Conservation (phyloP, 2,329 filamentous ascomycete genomes). For the Fusarium sp. region DNA sequence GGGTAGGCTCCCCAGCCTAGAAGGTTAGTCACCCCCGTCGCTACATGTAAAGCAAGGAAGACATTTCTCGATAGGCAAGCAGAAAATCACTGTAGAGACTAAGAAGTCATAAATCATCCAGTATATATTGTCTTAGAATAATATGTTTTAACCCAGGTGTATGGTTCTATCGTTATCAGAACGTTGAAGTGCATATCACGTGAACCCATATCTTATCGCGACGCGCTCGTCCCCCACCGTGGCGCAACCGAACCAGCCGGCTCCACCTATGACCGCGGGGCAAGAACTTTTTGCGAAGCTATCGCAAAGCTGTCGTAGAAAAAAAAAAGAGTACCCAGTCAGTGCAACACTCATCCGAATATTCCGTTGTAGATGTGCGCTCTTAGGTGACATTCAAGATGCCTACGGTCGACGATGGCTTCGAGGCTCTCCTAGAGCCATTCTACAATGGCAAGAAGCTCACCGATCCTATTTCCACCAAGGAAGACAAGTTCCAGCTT, state of each 20-base stretch:
- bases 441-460: constrained; percentile 79
- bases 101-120: no score
- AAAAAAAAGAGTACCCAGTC: constrained; percentile 47
- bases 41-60: no score
- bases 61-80: no score
- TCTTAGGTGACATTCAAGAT: constrained; percentile 59
- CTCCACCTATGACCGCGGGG: constrained; percentile 51
- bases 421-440: constrained; percentile 76
- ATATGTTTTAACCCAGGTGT: no score
- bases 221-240: constrained; percentile 50
- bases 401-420: constrained; percentile 72
- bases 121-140: no score
- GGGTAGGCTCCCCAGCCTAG: no score
- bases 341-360: constrained; percentile 29
- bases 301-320: constrained; percentile 42
- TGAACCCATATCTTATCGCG: constrained; percentile 39
- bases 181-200: constrained; percentile 25
- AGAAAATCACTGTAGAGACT: no score
- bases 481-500: constrained; percentile 95
- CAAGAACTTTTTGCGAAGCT: constrained; percentile 54
- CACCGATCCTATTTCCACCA: constrained; percentile 74
- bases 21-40: no score
- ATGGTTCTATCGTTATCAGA: no score
- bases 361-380: constrained; percentile 50
- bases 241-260: constrained; percentile 42